Base-by-base conservation (phyloP, 805 yeast genomes). In the Teunomyces gatunensis region DNA sequence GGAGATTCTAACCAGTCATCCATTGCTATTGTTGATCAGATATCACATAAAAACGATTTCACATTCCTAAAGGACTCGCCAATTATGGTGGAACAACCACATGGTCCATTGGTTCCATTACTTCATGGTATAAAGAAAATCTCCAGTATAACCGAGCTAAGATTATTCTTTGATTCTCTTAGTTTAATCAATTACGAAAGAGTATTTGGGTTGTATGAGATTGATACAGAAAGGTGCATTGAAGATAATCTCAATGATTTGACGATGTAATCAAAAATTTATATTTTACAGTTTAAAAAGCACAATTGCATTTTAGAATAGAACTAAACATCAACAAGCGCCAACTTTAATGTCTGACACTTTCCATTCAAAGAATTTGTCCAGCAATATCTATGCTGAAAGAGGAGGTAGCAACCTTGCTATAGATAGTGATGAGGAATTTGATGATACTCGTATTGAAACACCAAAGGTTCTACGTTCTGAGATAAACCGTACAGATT, bases 131-230 rank as follows among this genome's bases (percentile, higher is more conserved):
- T 77, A 4, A 65, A 64, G 28, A 56, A 54, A 1, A 65, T 82
- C 18, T 59, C 61, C 1, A 63, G 68, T 32, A 54, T 83, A 11
- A 64, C 71, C 1, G 77, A 79, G 28, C 65, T 89, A 53, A 77
- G 80, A 42, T 75, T 75, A 12, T 89, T 86, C 58, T 87, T 87
- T 57, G 83, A 82, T 49, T 80, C 78, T 42, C 64, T 88, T 45
- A 80, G 90, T 48, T 75, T 83, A 44, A 72, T 78, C 42, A 80
- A 80, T 52, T 87, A 81, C 59, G 92, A 85, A 59, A 77, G 83
- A 54, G 76, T 78, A 15, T 89, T 83, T 59, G 77, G 81, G 9
- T 65, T 86, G 30, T 54, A 44, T 35, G 52, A 52, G 13, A 53
- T 66, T 4, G 68, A 71, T 48, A 25, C 45, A 7, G 69, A 65